A percentile compares a stretch with the other conserved stretches of the same genome.
These are phyloP conservation scores for Mycena galopus DNA, from an alignment of 768 basidiomycete species.

Conservation along the genomic window DNA sequence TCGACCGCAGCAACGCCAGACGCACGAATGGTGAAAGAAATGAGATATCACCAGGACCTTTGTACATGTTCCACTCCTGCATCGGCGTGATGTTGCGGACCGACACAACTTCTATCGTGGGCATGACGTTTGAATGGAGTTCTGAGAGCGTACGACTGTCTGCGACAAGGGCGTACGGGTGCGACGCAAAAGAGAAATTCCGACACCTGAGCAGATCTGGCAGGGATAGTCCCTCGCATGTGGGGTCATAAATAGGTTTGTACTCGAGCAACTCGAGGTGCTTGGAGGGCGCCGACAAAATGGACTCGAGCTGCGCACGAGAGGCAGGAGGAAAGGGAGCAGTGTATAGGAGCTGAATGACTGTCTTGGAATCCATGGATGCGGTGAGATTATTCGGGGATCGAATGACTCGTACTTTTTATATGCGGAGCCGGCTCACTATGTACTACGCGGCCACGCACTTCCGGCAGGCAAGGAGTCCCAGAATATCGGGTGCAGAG, in stretches of 20 bases:
- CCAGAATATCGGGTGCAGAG: neutral
- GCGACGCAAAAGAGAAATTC: constrained; percentile 19
- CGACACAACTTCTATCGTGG: constrained; percentile 26
- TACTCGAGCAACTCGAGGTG: constrained; percentile 17
- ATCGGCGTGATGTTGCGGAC: neutral
- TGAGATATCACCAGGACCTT: constrained; percentile 27
- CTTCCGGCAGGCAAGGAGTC: neutral
- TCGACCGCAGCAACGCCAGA: constrained; percentile 21
- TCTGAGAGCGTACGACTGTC: constrained; percentile 30
- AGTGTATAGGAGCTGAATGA: constrained; percentile 32
- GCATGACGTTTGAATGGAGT: constrained; percentile 10
- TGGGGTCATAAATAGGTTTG: constrained; percentile 19
- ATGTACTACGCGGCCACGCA: neutral
- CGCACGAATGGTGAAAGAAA: constrained; percentile 13
- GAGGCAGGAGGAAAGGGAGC: constrained; percentile 12
- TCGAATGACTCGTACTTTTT: neutral
- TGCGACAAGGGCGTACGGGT: constrained; percentile 26
- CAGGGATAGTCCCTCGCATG: constrained; percentile 24
- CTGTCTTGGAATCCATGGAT: constrained; percentile 7
- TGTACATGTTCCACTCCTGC: constrained; percentile 29
- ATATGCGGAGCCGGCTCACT: neutral
- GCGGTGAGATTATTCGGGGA: neutral
- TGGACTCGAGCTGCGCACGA: constrained; percentile 17
- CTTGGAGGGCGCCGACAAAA: constrained; percentile 5
- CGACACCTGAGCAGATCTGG: constrained; percentile 22